phyloP scores from a whole-genome alignment of 257 asterid genomes.

The Leptodermis oblonga region DNA sequence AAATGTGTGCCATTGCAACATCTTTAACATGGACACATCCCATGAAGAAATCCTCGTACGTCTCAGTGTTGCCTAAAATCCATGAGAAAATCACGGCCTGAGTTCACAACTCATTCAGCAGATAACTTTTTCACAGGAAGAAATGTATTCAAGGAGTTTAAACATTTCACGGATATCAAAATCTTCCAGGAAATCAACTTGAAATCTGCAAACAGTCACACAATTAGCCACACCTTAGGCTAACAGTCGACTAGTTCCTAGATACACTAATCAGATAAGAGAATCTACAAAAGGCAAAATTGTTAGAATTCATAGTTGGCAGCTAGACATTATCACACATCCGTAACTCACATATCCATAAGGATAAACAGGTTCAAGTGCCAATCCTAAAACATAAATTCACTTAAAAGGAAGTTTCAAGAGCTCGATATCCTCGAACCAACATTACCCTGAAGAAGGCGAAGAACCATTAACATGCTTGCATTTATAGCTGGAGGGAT shows the following conservation, averaged over 20 bases:
- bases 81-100: slow-evolving; percentile 15
- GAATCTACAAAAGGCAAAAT: not conserved
- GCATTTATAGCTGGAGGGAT: slow-evolving; percentile 67
- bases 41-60: slow-evolving; percentile 49
- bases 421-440: not conserved
- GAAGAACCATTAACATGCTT: slow-evolving; percentile 74
- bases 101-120: slow-evolving; percentile 14
- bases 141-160: not conserved
- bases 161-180: not conserved
- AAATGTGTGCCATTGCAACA: slow-evolving; percentile 75
- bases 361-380: not conserved
- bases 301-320: not conserved
- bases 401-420: not conserved
- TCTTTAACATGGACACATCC: slow-evolving; percentile 85
- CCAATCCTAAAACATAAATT: not conserved
- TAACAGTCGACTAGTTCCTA: not conserved
- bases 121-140: not conserved
- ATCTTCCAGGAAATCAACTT: not conserved
- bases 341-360: not conserved
- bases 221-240: not conserved
- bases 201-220: not conserved
- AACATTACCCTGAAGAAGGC: slow-evolving; percentile 72
- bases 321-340: not conserved
- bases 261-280: not conserved
- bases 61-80: slow-evolving; percentile 43